Conservation (phyloP, 441 rosid species). For the Macaranga tanarius region DNA sequence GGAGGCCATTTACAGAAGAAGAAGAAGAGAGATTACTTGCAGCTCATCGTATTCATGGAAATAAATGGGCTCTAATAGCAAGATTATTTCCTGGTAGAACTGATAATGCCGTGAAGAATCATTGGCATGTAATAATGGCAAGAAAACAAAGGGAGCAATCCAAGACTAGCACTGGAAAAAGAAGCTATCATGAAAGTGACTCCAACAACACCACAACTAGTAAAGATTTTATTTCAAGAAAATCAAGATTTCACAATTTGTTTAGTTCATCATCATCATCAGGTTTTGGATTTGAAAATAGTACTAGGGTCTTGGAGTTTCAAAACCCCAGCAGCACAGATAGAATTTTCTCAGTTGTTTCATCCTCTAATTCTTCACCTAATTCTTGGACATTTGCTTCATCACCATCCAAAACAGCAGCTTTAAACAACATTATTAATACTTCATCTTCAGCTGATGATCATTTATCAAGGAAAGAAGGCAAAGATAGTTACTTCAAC, state of each 20-base stretch:
- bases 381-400: slow-evolving; percentile 35
- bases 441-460: slow-evolving; percentile 27
- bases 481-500: slow-evolving; percentile 22
- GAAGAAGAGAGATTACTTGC: slow-evolving; percentile 82
- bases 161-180: slow-evolving; percentile 27
- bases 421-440: slow-evolving; percentile 15
- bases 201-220: slow-evolving; percentile 8
- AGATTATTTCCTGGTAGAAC: slow-evolving; percentile 95
- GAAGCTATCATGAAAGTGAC: slow-evolving; percentile 34
- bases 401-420: slow-evolving; percentile 11
- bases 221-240: slow-evolving; percentile 25
- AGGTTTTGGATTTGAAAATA: slow-evolving; percentile 32
- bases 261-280: slow-evolving; percentile 23
- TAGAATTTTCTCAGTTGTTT: slow-evolving; percentile 33
- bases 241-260: slow-evolving; percentile 34
- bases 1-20: slow-evolving; percentile 74
- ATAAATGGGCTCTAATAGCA: slow-evolving; percentile 94
- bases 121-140: slow-evolving; percentile 97
- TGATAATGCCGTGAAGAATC: slow-evolving; percentile 97
- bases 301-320: slow-evolving; percentile 33
- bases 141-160: slow-evolving; percentile 81
- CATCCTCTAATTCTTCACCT: slow-evolving; percentile 35
- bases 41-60: slow-evolving; percentile 82
- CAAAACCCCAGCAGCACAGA: slow-evolving; percentile 35
- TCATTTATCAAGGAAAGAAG: slow-evolving; percentile 29